Base-by-base conservation (phyloP, 148 eudicot species). In the Selenicereus undatus region DNA sequence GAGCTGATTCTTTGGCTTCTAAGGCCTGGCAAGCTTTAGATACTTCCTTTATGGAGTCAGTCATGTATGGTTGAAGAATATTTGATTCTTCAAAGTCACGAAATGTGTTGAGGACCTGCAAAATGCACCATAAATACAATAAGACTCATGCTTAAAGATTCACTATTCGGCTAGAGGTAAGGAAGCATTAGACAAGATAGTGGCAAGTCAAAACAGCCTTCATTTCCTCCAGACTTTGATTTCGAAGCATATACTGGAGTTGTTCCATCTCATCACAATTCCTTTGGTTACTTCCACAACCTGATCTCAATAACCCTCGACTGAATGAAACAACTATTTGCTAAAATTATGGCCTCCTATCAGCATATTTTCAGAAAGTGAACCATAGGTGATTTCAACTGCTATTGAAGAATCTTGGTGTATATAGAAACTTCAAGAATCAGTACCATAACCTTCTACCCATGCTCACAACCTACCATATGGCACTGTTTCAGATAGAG, bases 1-100 rank as follows among this genome's bases (percentile, higher is more conserved):
- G 99, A 27, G 97, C 99, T 62, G 98, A 90, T 79, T 96, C 99
- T 87, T 93, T 95, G 75, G 82, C 95, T 88, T 96, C 99, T 84
- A 96, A 88, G 82, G 92, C 97, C 88, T 89, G 93, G 86, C 93
- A 87, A 70, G 93, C 98, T 86, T 82, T 92, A 73, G 97, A 90
- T 82, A 96, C 86, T 75, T 96, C 99, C 83, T 88, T 87, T 82
- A 96, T 88, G 73, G 99, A 90, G 88, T 92, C 93, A 72, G 86
- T 88, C 98, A 96, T 91, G 82, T 88, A 92, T 50, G 97, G 88
- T 20, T 82, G 88, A 73, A 96, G 95, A 73, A 96, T 90, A 85
- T 92, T 93, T 75, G 93, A 93, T 78, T 92, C 97, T 76, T 93
- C 98, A 85, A 96, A 91, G 56, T 92, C 97, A 75, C 87, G 89